Base-by-base conservation (phyloP, 441 rosid species). In the Euphorbia celastroides region DNA sequence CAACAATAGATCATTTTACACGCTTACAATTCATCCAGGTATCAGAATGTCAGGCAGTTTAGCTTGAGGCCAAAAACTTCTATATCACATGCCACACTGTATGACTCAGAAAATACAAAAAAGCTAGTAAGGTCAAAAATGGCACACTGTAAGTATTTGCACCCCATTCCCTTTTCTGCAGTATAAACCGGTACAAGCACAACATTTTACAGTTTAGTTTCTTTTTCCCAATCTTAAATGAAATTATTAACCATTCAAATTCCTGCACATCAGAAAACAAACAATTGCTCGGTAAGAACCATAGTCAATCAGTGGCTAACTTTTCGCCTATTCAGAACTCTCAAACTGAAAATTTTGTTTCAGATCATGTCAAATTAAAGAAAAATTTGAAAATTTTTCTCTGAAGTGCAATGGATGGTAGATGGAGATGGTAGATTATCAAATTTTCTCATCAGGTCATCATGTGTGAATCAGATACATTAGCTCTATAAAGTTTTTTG, bases 1-100 rank as follows among this genome's bases (percentile, higher is more conserved):
- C n/a, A 58, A 58, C 25, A 58, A 30, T 26, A 30, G n/a, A 58
- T 58, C 42, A 52, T 52, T 52, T 52, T 23, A 52, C 28, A 23
- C 26, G 13, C 10, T 22, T 22, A 28, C 57, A 52, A 50, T 50
- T 50, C 56, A 19, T 50, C 11, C 1, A 50, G 10, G 56, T n/a
- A n/a, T n/a, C n/a, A n/a, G n/a, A n/a, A n/a, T 2, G 7, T 12
- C 56, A 20, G 11, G 28, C 28, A 52, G 13, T 22, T 52, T 20
- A 16, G 57, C 28, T 52, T 52, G 28, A 52, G 57, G 28, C 19
- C 1, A 20, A 20, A 20, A 52, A 23, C 13, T 20, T 9, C 25
- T 16, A 22, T 10, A 16, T 10, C 13, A 52, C 22, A 52, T 4
- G 3, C 27, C 27, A 44, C 13, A 13, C 0, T 52, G 27, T 22